phyloP scores from a whole-genome alignment of 768 basidiomycete species.

The Xerocomus brunneocitrinus region DNA sequence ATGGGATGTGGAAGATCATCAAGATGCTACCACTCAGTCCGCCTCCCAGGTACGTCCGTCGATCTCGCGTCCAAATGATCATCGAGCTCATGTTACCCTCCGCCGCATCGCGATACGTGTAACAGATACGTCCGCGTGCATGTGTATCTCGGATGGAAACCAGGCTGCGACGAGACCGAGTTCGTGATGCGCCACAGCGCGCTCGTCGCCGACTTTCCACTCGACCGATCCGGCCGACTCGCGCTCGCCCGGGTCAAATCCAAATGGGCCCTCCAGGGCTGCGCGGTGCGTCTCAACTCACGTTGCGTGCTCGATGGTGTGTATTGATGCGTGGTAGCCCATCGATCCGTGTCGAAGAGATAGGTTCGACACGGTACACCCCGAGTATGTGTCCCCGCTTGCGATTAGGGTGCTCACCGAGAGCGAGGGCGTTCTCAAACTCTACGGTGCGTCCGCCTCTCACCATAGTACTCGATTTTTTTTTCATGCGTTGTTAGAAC shows the following conservation, averaged over 20 bases:
- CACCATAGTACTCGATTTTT: no score
- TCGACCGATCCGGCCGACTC: slow-evolving; percentile 22
- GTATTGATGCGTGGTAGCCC: neutral
- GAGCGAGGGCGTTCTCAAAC: slow-evolving; percentile 22
- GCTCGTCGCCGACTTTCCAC: slow-evolving; percentile 24
- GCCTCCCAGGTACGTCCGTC: slow-evolving; percentile 13
- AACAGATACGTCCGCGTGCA: slow-evolving; percentile 30
- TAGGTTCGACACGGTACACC: slow-evolving; percentile 18
- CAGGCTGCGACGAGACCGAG: slow-evolving; percentile 27
- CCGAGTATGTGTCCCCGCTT: slow-evolving; percentile 25
- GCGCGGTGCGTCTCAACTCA: slow-evolving; percentile 14
- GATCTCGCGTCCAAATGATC: neutral
- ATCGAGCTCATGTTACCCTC: neutral
- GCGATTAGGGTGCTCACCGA: slow-evolving; percentile 26
- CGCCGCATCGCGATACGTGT: neutral
- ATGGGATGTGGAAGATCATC: slow-evolving; percentile 22
- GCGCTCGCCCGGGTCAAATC: slow-evolving; percentile 11
- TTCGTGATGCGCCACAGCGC: slow-evolving; percentile 25
- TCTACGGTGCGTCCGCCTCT: slow-evolving; percentile 18
- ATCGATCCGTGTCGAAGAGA: slow-evolving; percentile 22
- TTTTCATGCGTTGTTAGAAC: slow-evolving; percentile 14
- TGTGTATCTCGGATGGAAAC: slow-evolving; percentile 27
- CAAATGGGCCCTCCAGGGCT: slow-evolving; percentile 25
- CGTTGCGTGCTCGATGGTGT: no score
- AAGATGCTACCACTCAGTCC: slow-evolving; percentile 15